These are phyloP conservation scores for Podila minutissima DNA, from an alignment of 192 early-diverging fungal genomes.

Conservation along the genomic window DNA sequence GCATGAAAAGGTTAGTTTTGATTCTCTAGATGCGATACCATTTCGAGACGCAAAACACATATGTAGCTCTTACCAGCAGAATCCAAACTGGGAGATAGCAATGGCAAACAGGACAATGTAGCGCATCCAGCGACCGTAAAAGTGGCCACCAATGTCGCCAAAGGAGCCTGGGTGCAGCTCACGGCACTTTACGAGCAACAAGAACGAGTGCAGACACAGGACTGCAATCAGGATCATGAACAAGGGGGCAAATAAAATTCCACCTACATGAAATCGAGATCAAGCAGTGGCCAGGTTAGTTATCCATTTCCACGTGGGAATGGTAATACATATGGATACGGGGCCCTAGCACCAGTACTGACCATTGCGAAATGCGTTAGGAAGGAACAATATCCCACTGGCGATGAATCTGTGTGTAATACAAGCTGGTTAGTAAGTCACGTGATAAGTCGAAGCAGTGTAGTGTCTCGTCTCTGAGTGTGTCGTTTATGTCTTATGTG, in stretches of 20 bases:
- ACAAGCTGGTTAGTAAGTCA: no score
- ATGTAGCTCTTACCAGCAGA: constrained; percentile 70
- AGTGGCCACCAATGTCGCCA: constrained; percentile 72
- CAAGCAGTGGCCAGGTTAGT: no score
- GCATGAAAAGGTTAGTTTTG: no score
- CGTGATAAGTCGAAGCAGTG: no score
- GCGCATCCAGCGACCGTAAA: constrained; percentile 73
- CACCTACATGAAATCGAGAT: constrained; percentile 48
- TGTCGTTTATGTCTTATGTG: not conserved
- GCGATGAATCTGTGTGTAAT: constrained; percentile 64
- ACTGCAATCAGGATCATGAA: constrained; percentile 70
- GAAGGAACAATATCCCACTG: constrained; percentile 80
- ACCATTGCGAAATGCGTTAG: constrained; percentile 62
- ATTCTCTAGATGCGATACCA: no score
- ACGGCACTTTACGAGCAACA: constrained; percentile 72
- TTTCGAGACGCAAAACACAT: not conserved
- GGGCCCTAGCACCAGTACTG: not conserved
- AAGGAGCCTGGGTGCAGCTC: constrained; percentile 69
- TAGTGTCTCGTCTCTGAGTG: no score
- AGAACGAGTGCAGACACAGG: constrained; percentile 71
- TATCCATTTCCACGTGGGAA: no score
- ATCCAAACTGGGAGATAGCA: constrained; percentile 81
- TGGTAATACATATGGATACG: constrained; percentile 42
- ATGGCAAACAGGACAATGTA: constrained; percentile 72
- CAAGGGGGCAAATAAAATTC: constrained; percentile 69